Evolutionary conservation across 805 yeast species (phyloP), one percentile per base, ranked within the genome.

Genomic region (Candida tibetensis): DNA sequence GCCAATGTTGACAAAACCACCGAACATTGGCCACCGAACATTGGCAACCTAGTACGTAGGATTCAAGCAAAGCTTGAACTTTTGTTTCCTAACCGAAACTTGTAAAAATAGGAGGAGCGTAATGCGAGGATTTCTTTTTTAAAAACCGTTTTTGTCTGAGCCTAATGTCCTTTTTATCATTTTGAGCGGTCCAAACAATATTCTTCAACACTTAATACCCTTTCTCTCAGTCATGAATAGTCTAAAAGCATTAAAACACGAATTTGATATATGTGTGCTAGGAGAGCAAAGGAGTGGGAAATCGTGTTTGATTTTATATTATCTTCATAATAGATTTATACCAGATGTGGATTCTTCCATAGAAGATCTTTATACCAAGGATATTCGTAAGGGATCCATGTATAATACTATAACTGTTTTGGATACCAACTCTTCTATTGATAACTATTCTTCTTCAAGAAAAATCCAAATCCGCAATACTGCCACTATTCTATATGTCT

Each of bases 381-480:
- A 31, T 10, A 26, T 44, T 30, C 22, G 35, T n/a, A 52, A 48
- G 28, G 51, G 46, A 10, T 32, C 41, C n/a, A 42, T 41, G 27
- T 52, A 50, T 28, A 40, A 51, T 34, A 63, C 58, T 37, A 45
- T 64, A 12, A 48, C 66, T 8, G 62, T 68, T 8, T 47, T 65
- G 30, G 73, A 66, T 37, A 52, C 63, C 17, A 39, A 49, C 6
- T 42, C 59, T 2, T 34, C 45, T 4, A 44, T 42, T 19, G 71
- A 64, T 32, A 43, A 43, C 29, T 58, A 63, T 41, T 44, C 59
- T 17, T 45, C 58, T 3, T 47, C 58, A 8, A 48, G 59, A 26
- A 46, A 49, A 14, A 41, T 45, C 26, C 68, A 64, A 38, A 46
- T 66, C 10, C 31, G 37, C 5, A 68, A 66, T 38, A 59, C 66